Evolutionary conservation across 352 stramenopile species (phyloP), one percentile per base, ranked within the genome.

Genomic region (Heterotrichella gracilis): DNA sequence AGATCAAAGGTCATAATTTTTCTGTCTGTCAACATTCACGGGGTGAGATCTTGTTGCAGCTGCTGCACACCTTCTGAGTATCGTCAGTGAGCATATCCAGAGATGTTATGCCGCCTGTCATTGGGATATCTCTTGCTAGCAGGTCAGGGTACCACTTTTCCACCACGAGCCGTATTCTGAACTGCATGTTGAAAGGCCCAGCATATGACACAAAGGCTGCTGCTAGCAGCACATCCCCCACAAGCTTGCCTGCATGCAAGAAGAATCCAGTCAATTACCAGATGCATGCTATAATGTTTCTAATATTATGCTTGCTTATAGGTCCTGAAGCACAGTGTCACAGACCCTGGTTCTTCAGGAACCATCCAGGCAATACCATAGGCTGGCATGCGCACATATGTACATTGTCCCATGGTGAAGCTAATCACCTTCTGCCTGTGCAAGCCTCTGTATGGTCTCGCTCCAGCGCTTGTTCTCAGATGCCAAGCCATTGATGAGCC

Each of bases 181-280:
- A 87, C 0, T 81, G 78, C 73, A 94, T 84, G 71, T 96, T 88
- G 73, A 96, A 96, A 14, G 87, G 88, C 53, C 90, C 90, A 68
- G 96, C 90, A 74, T 96, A 96, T 0, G 86, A 95, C 41, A 96
- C 90, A 69, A 96, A 96, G 17, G 89, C 90, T 17, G 88, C 87
- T 19, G 87, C 88, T 24, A 96, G 75, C 71, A 96, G 85, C 68
- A 87, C 95, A 75, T 96, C 93, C 25, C 90, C 90, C 17, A 94
- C 82, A 25, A 96, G 85, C 73, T 90, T 94, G 2, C n/a, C n/a
- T n/a, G n/a, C n/a, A n/a, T n/a, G n/a, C n/a, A n/a, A n/a, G n/a
- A n/a, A n/a, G n/a, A n/a, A n/a, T n/a, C n/a, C n/a, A n/a, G n/a
- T n/a, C n/a, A n/a, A n/a, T n/a, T n/a, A n/a, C n/a, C n/a, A n/a